These are phyloP conservation scores for Porodaedalea pini DNA, from an alignment of 1,284 basidiomycete species.

Conservation along the genomic window DNA sequence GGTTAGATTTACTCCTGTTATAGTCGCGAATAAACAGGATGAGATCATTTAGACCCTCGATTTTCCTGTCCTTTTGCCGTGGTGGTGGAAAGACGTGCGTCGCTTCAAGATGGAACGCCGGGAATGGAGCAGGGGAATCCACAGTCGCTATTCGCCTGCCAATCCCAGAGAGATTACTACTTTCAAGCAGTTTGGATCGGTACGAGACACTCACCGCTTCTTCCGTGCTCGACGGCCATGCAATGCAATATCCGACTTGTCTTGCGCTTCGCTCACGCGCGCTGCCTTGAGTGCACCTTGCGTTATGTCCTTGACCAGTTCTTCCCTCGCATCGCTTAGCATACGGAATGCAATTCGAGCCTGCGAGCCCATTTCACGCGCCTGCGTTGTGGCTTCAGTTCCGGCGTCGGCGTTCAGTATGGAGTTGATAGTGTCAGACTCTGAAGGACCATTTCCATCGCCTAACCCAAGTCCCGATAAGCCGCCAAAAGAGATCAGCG, in stretches of 20 bases:
- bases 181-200: constrained; percentile 29
- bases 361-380: constrained; percentile 3
- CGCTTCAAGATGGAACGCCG: constrained; percentile 38
- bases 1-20: constrained; percentile 32
- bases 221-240: constrained; percentile 44
- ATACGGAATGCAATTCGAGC: constrained; percentile 14
- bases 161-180: constrained; percentile 9
- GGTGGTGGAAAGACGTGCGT: constrained; percentile 41
- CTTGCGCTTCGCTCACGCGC: constrained; percentile 46
- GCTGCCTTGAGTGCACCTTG: constrained; percentile 41
- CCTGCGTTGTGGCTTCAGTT: neutral
- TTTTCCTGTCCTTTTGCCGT: neutral
- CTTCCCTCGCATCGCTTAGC: constrained; percentile 6
- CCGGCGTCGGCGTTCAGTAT: neutral
- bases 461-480: constrained; percentile 4
- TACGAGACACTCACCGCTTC: constrained; percentile 44
- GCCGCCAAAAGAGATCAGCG: constrained; percentile 9
- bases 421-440: neutral
- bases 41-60: constrained; percentile 6
- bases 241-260: constrained; percentile 43
- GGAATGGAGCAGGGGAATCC: constrained; percentile 56
- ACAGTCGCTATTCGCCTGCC: constrained; percentile 52
- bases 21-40: constrained; percentile 12
- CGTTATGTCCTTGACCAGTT: constrained; percentile 2
- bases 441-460: neutral